A percentile compares a stretch with the other conserved stretches of the same genome.
Evolutionary conservation across 2,329 filamentous ascomycete species (phyloP).

Genomic region (Trichophyton benhamiae): DNA sequence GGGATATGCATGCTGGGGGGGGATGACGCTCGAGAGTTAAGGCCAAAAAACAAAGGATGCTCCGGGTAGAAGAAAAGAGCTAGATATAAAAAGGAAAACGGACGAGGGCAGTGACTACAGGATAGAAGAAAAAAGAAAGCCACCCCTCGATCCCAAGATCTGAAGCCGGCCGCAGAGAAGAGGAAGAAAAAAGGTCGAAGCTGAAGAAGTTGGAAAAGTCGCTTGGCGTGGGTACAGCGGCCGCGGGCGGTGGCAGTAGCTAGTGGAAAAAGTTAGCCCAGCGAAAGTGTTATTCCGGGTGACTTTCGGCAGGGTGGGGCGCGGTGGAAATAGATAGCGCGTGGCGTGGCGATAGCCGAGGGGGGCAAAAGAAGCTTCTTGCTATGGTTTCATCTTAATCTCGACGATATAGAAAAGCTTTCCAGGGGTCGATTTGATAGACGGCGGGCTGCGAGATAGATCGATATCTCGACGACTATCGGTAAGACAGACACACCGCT

Average conservation of each 20-base stretch:
- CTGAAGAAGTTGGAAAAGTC: not conserved
- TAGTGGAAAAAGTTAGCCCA: not conserved
- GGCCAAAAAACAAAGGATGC: not conserved
- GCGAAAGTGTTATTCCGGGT: not conserved
- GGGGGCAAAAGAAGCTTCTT: not conserved
- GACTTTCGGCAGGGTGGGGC: not conserved
- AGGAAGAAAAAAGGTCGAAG: too few species aligned
- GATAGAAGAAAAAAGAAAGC: not conserved
- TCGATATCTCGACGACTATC: not conserved
- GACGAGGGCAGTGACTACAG: not conserved
- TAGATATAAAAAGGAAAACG: not conserved
- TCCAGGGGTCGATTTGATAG: not conserved
- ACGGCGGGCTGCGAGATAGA: not conserved
- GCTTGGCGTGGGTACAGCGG: not conserved
- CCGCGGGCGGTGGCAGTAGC: not conserved
- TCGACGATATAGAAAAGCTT: not conserved
- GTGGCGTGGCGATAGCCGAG: not conserved
- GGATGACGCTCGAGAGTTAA: not conserved
- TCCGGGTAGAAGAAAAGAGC: not conserved
- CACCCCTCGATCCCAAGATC: not conserved
- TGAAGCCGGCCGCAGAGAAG: not conserved
- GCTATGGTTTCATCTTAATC: not conserved
- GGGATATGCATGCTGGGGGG: not conserved
- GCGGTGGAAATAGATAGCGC: not conserved
- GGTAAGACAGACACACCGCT: not conserved